Evolutionary conservation across 1,139 yeast genomes (phyloP).

Genomic region (Kluyveromyces marxianus): DNA sequence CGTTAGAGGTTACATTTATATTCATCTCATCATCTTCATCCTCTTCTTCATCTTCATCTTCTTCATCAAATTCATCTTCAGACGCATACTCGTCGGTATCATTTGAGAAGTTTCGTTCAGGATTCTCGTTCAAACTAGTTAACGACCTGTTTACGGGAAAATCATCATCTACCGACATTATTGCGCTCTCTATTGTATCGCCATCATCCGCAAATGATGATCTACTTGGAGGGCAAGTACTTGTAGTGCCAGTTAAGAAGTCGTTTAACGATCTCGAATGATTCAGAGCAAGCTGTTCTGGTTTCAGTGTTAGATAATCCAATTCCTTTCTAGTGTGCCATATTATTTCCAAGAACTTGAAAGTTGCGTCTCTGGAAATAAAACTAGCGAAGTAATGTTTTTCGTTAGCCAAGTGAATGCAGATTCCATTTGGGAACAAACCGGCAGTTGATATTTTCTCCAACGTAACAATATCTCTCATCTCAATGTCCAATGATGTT

Average conservation of each 20-base stretch:
- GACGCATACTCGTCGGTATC: constrained; percentile 23
- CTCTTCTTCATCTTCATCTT: constrained; percentile 25
- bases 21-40: constrained; percentile 25
- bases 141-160: constrained; percentile 20
- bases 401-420: constrained; percentile 54
- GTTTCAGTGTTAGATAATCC: constrained; percentile 3
- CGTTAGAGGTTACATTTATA: constrained; percentile 11
- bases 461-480: constrained; percentile 61
- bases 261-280: constrained; percentile 3
- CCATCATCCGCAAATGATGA: constrained; percentile 16
- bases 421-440: constrained; percentile 83
- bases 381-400: constrained; percentile 82
- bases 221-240: constrained; percentile 17
- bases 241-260: constrained; percentile 5
- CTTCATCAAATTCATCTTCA: constrained; percentile 21
- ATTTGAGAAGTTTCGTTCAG: constrained; percentile 15
- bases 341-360: constrained; percentile 61
- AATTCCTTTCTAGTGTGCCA: constrained; percentile 8
- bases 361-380: constrained; percentile 71
- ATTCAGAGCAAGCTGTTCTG: constrained; percentile 1
- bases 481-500: constrained; percentile 66
- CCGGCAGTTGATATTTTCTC: constrained; percentile 85
- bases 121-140: constrained; percentile 4
- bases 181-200: constrained; percentile 27
- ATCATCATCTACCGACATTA: constrained; percentile 35